Evolutionary conservation across 192 early-diverging fungal species (phyloP), one percentile per base, ranked within the genome.

Genomic region (Rhizophagus sp.): DNA sequence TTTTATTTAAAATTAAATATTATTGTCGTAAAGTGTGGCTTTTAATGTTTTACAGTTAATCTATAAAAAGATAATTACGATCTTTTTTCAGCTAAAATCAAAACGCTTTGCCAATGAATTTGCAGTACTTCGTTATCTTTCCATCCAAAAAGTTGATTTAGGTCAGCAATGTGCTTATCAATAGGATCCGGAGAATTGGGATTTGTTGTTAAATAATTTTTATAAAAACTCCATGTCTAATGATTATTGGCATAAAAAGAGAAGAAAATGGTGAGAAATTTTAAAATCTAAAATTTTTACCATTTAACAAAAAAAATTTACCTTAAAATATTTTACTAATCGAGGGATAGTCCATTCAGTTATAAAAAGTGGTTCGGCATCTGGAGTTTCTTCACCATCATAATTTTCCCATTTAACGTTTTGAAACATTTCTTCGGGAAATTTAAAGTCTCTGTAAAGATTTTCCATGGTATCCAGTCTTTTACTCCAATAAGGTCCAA

Each of bases 221-320:
- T 86, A 77, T 91, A 92, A 5, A 82, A n/a, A 11, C 88, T 89
- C 80, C 88, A 89, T 0, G 91, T 92, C 73, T 74, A 34, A 57
- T 30, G 30, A 30, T 30, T 30, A 30, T 30, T 30, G 1, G 30
- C 1, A 33, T 34, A 8, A 8, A 0, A 41, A 52, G 24, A 7
- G n/a, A n/a, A n/a, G n/a, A 33, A 25, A 12, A 8, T 74, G 39
- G 39, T 6, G 39, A 41, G 0, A 41, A 41, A 41, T 8, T 41
- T 41, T 41, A 41, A 39, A 39, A 41, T 41, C 5, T 41, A 8
- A 41, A 8, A 41, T 9, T 41, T 41, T 41, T 41, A 41, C 3
- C 5, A 41, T 36, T 36, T 36, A 36, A 36, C 4, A 41, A 41
- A 41, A 36, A 41, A 41, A 41, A 1, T 17, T 57, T 33, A 74